phyloP scores from a whole-genome alignment of 345 rosid species.

The Eucalyptus fibrosa region DNA sequence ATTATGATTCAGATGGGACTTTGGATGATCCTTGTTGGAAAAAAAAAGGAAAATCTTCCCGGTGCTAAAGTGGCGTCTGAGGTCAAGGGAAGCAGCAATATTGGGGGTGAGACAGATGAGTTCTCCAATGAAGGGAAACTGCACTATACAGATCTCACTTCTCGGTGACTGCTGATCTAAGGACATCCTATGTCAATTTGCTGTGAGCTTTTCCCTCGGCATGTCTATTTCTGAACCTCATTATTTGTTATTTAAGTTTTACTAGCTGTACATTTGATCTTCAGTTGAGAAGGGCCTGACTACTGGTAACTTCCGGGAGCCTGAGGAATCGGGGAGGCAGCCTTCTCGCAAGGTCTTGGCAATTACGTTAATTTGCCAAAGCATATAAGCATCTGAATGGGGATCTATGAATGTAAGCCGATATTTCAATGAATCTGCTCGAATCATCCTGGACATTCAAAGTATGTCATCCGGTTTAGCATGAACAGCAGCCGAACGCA shows the following conservation, averaged over 20 bases:
- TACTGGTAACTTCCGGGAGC: background rate
- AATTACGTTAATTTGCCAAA: background rate
- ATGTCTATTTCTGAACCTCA: background rate
- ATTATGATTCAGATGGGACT: conserved; percentile 12
- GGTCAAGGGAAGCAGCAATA: background rate
- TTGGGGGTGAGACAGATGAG: background rate
- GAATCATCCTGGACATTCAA: background rate
- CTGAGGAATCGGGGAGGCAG: background rate
- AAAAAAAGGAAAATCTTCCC: background rate
- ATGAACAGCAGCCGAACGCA: background rate
- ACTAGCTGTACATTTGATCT: background rate
- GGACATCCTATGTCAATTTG: background rate
- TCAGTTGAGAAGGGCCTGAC: background rate
- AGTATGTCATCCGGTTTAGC: background rate
- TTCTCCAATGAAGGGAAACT: background rate
- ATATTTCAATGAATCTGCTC: background rate
- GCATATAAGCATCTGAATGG: background rate
- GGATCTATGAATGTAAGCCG: background rate
- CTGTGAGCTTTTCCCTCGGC: background rate
- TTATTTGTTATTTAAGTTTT: background rate
- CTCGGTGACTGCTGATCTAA: background rate
- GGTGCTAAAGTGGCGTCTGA: background rate
- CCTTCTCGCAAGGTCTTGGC: background rate
- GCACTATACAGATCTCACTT: background rate
- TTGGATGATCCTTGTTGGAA: background rate